Percentiles rank a stretch among this genome's conserved stretches.
Evolutionary conservation across 2,329 filamentous ascomycete genomes (phyloP).

Genomic region (Phoma sp.): DNA sequence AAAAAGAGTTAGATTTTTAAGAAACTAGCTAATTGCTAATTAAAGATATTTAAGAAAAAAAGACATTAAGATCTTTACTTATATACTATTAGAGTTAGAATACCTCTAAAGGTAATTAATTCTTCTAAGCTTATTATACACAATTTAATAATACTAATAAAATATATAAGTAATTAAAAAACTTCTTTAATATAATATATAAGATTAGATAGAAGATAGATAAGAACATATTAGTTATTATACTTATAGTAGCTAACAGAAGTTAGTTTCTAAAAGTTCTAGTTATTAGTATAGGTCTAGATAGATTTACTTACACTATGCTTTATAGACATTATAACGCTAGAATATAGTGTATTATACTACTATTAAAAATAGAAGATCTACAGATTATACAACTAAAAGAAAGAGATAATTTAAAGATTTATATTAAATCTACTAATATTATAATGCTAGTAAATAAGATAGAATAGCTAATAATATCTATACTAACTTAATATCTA

Average conservation of each 20-base stretch:
- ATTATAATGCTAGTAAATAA: constrained; percentile 60
- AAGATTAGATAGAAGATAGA: constrained; percentile 54
- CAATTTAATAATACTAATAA: constrained; percentile 45
- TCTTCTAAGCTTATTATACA: constrained; percentile 52
- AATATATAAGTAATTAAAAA: constrained; percentile 10
- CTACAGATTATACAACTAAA: constrained; percentile 34
- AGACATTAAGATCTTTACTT: constrained; percentile 50
- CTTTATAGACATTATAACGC: constrained; percentile 48
- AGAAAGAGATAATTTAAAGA: not conserved
- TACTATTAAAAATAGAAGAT: constrained; percentile 52
- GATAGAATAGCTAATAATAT: constrained; percentile 18
- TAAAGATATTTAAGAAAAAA: constrained; percentile 7
- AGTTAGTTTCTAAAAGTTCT: constrained; percentile 47
- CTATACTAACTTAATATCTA: not conserved
- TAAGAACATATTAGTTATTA: constrained; percentile 40
- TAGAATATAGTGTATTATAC: constrained; percentile 49
- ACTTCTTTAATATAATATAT: constrained; percentile 55
- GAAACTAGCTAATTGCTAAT: constrained; percentile 4
- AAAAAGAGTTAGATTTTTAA: constrained; percentile 11
- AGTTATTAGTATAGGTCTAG: constrained; percentile 64
- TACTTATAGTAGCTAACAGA: constrained; percentile 14
- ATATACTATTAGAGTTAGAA: constrained; percentile 52
- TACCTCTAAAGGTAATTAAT: constrained; percentile 51
- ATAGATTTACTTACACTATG: constrained; percentile 55
- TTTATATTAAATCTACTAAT: constrained; percentile 47